phyloP scores from a whole-genome alignment of 176 grass and related monocot genomes.

The barley (Hordeum vulgare) region MorexV3_pseudomolecules_assembly NC_058520.1:570055742-570056241 shows the following conservation, averaged over 20 bases:
- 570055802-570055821: not conserved
- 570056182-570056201: not conserved
- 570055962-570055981: not conserved
- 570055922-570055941: not conserved
- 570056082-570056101: slow-evolving; percentile 44
- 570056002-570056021: not conserved
- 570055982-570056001: not conserved
- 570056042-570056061: not conserved
- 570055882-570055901: not conserved
- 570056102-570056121: slow-evolving; percentile 92
- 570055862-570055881: not conserved
- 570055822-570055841: not conserved
- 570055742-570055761: not conserved
- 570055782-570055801: not conserved
- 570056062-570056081: not conserved
- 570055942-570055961: not conserved
- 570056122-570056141: slow-evolving; percentile 91
- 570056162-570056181: slow-evolving; percentile 18
- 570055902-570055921: not conserved
- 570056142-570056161: slow-evolving; percentile 61
- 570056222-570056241: slow-evolving; percentile 78
- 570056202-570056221: not conserved
- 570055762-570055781: not conserved
- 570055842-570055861: slow-evolving; percentile 5
- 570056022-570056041: not conserved